A percentile compares a stretch with the other conserved stretches of the same genome.
These are phyloP conservation scores for Penicillium verhagenii DNA, from an alignment of 495 filamentous ascomycete species.

Conservation along the genomic window DNA sequence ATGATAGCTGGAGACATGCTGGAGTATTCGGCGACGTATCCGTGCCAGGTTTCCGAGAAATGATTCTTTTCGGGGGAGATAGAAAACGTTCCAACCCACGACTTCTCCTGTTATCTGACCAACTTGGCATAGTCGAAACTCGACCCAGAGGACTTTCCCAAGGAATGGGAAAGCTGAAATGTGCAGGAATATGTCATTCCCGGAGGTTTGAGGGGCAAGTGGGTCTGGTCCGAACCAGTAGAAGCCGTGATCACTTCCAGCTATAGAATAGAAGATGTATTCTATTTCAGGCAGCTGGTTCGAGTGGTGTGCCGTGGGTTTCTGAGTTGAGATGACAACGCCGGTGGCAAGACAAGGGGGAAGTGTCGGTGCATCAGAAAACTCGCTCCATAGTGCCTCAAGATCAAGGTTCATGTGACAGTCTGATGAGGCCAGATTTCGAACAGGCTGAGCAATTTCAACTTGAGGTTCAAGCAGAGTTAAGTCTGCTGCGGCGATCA, in stretches of 20 bases:
- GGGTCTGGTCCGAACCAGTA: neutral
- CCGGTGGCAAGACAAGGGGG: neutral
- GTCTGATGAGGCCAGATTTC: neutral
- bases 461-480: no score
- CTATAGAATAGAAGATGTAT: neutral
- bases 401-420: neutral
- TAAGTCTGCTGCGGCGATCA: no score
- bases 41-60: neutral
- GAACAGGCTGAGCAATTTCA: neutral
- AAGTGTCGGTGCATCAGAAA: neutral
- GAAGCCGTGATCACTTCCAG: neutral
- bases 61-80: neutral
- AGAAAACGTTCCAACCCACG: neutral
- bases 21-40: neutral
- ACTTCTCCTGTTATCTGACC: neutral
- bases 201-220: neutral
- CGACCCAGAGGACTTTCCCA: neutral
- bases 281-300: neutral
- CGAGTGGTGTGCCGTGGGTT: neutral
- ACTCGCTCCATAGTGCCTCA: neutral
- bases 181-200: neutral
- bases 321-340: neutral
- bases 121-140: neutral
- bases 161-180: neutral
- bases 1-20: neutral